A percentile compares a stretch with the other conserved stretches of the same genome.
phyloP scores from a whole-genome alignment of 2,329 filamentous ascomycete genomes.

The Drechslera avenae region DNA sequence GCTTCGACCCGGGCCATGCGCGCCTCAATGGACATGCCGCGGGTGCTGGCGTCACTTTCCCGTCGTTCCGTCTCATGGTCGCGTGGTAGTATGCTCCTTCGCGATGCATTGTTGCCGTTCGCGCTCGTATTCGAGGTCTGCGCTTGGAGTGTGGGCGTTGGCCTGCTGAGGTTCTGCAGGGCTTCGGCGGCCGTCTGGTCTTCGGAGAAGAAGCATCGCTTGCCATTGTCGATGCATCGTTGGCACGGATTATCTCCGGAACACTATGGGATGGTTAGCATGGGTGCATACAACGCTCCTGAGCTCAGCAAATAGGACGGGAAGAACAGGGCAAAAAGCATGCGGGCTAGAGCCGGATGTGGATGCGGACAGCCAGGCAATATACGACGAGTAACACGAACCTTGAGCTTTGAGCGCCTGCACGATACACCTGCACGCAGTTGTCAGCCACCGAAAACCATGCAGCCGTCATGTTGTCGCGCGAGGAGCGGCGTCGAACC shows the following conservation, averaged over 20 bases:
- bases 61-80: conserved; percentile 27
- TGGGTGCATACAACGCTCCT: background rate
- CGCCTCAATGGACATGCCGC: conserved; percentile 38
- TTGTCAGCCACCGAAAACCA: conserved; percentile 17
- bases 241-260: conserved; percentile 45
- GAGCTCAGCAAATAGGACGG: background rate
- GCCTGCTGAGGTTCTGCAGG: conserved; percentile 45
- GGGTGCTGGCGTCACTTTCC: conserved; percentile 35
- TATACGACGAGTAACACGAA: conserved; percentile 12
- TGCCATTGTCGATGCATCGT: conserved; percentile 42
- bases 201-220: conserved; percentile 47
- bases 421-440: conserved; percentile 39
- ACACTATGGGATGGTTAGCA: conserved; percentile 26
- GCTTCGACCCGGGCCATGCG: conserved; percentile 44
- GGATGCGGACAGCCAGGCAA: background rate
- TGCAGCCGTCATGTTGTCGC: background rate
- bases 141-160: conserved; percentile 28
- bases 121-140: conserved; percentile 11
- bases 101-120: conserved; percentile 19
- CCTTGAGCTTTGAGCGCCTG: conserved; percentile 45
- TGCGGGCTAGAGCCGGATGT: background rate
- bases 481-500: conserved; percentile 7
- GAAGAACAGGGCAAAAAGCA: background rate
- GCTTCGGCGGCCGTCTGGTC: conserved; percentile 47
- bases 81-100: conserved; percentile 28